Evolutionary conservation across 768 basidiomycete species (phyloP), one percentile per base, ranked within the genome.

Genomic region (Mycena venus): DNA sequence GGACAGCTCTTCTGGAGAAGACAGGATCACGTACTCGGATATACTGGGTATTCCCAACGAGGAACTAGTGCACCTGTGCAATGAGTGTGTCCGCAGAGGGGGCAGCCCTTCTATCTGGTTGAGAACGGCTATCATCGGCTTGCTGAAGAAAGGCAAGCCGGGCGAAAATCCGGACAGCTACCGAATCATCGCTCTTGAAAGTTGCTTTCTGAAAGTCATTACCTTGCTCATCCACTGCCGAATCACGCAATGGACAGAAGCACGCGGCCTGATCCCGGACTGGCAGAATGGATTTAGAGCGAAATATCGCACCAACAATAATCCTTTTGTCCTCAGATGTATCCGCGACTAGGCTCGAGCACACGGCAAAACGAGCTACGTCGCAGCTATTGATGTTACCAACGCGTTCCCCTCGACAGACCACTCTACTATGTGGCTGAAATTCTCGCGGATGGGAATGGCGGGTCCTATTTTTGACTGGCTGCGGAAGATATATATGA

Each of bases 401-500:
- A 83, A 84, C 74, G 82, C 81, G 4, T 84, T 83, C 62, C 83
- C 83, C 0, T 81, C 80, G 1, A 42, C 23, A 21, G 59, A 61
- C 19, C 59, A 61, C 36, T 36, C 7, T 12, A 61, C 36, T 2
- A 15, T 82, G 14, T 82, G 82, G 82, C 51, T 76, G 7, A 82
- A n/a, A n/a, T n/a, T n/a, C n/a, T n/a, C n/a, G n/a, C n/a, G n/a
- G n/a, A n/a, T n/a, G n/a, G n/a, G n/a, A 82, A 70, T 72, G 17
- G 19, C 32, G 10, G 78, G 78, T 5, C 78, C 70, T 1, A 42
- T 80, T 1, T 70, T 79, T 65, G 79, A 77, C 61, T 77, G 77
- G 76, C 63, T 77, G 19, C 60, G 77, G 3, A 72, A 63, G 47
- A 38, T 75, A 9, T 77, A 75, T 53, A 11, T 25, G 53, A 49